These are phyloP conservation scores for Termitomyces sp. DNA, from an alignment of 768 basidiomycete genomes.

Conservation along the genomic window DNA sequence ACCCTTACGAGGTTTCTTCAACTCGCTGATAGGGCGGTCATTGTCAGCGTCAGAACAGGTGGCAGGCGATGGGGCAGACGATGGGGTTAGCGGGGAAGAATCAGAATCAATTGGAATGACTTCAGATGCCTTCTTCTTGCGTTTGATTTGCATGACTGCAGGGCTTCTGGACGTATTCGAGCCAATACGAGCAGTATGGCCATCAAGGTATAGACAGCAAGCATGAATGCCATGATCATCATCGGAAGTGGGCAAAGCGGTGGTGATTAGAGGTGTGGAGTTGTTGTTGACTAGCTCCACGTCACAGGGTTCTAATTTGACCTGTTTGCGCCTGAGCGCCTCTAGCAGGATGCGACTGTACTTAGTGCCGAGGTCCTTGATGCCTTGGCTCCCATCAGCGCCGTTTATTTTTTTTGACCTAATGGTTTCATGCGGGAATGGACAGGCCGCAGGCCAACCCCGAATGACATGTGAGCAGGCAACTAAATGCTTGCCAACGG, in stretches of 20 bases:
- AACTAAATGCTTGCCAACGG: background rate
- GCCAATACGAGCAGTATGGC: background rate
- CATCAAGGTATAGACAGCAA: background rate
- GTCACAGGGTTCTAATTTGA: background rate
- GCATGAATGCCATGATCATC: background rate
- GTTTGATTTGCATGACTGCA: too few species aligned
- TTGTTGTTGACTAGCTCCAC: background rate
- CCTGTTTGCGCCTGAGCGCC: background rate
- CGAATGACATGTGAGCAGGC: background rate
- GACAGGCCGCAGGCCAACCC: background rate
- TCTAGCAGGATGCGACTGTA: background rate
- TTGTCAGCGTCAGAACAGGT: too few species aligned
- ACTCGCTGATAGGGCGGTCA: too few species aligned
- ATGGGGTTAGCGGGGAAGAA: too few species aligned
- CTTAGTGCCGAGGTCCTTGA: background rate
- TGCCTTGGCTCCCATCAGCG: background rate
- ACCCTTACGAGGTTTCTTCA: too few species aligned
- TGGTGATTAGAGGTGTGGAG: background rate
- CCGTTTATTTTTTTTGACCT: background rate
- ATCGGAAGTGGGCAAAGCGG: background rate
- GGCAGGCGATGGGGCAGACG: too few species aligned
- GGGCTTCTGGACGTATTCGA: too few species aligned
- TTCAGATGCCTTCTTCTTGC: too few species aligned
- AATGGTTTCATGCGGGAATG: background rate
- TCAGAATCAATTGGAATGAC: too few species aligned